Percentiles rank a stretch among this genome's conserved stretches.
phyloP scores from a whole-genome alignment of 768 basidiomycete species.

The Calvatia gigantea region DNA sequence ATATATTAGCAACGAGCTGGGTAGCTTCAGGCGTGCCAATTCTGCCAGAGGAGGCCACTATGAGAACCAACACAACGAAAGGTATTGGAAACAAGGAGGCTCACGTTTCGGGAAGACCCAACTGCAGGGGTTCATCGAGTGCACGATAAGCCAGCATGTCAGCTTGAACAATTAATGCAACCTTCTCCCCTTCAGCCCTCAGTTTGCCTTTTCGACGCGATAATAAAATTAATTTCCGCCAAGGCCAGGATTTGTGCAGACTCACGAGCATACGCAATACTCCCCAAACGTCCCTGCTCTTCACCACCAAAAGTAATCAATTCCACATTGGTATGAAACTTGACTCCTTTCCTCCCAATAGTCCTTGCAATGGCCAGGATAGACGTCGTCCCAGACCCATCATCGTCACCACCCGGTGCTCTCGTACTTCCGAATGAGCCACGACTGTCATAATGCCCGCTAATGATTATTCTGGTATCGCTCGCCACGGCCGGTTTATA shows the following conservation, averaged over 20 bases:
- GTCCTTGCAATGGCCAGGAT: conserved; percentile 79
- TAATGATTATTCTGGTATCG: conserved; percentile 66
- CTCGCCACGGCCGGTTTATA: conserved; percentile 55
- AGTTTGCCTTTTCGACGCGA: conserved; percentile 46
- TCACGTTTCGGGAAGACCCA: conserved; percentile 74
- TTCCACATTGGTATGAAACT: conserved; percentile 75
- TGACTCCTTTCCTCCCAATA: conserved; percentile 61
- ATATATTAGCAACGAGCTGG: conserved; percentile 71
- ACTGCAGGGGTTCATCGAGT: conserved; percentile 74
- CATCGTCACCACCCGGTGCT: conserved; percentile 54
- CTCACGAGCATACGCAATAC: conserved; percentile 75
- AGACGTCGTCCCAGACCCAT: conserved; percentile 59
- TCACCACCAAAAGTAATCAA: conserved; percentile 87
- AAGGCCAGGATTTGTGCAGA: no score
- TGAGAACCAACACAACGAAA: not conserved
- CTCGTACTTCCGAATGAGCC: conserved; percentile 80
- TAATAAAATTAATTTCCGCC: no score
- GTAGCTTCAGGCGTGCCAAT: conserved; percentile 78
- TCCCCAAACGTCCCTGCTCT: conserved; percentile 85
- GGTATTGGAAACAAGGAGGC: conserved; percentile 16
- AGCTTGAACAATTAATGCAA: conserved; percentile 84
- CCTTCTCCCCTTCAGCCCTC: conserved; percentile 52
- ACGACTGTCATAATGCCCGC: conserved; percentile 89
- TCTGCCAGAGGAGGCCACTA: conserved; percentile 37
- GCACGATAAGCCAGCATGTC: conserved; percentile 90